phyloP scores from a whole-genome alignment of 2,329 filamentous ascomycete genomes.

The Geoglossum cookeanum region DNA sequence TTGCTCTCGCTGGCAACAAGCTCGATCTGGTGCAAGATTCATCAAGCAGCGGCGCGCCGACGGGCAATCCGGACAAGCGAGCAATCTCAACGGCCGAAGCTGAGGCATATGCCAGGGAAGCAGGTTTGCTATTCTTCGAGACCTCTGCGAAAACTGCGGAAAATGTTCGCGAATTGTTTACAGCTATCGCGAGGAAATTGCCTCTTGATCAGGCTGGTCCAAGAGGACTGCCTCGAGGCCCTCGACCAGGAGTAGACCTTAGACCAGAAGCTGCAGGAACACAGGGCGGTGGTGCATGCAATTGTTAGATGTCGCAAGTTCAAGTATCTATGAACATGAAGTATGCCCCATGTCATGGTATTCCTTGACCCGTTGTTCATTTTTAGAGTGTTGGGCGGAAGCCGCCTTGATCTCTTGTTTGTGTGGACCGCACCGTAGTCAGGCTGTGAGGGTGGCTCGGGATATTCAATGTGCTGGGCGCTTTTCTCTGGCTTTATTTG shows the following conservation, averaged over 20 bases:
- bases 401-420: neutral
- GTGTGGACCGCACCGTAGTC: neutral
- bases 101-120: constrained; percentile 85
- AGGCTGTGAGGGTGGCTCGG: neutral
- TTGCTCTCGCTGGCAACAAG: constrained; percentile 95
- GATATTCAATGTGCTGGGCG: neutral
- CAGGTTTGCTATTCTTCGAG: constrained; percentile 91
- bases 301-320: constrained; percentile 30
- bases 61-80: constrained; percentile 86
- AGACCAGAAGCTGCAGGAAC: constrained; percentile 41
- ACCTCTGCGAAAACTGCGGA: constrained; percentile 95
- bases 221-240: constrained; percentile 53
- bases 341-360: neutral
- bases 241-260: constrained; percentile 46
- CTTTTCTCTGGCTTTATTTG: neutral
- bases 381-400: constrained; percentile 1
- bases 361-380: no score
- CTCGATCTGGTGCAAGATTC: constrained; percentile 54
- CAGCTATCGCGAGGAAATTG: constrained; percentile 92
- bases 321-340: neutral
- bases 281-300: constrained; percentile 39
- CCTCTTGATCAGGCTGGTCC: constrained; percentile 93
- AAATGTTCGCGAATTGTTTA: constrained; percentile 91
- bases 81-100: constrained; percentile 78
- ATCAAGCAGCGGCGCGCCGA: constrained; percentile 17